Percentiles rank a stretch among this genome's conserved stretches.
phyloP scores from a whole-genome alignment of 148 eudicot species.

The Dianthus caryophyllus region DNA sequence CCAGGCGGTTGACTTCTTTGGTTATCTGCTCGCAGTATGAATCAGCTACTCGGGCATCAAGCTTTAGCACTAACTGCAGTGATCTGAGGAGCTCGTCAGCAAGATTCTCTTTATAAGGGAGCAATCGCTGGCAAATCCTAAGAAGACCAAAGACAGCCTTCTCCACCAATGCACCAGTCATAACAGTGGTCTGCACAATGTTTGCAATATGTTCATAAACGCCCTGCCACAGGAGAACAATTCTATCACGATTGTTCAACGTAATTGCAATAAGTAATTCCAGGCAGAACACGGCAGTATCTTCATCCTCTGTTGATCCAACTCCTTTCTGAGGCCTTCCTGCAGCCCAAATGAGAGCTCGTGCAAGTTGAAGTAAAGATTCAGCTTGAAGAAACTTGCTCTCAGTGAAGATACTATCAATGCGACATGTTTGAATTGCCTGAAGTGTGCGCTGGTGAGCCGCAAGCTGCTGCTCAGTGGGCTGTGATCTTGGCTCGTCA shows the following conservation, averaged over 20 bases:
- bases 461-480: conserved; percentile 77
- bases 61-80: conserved; percentile 71
- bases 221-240: conserved; percentile 82
- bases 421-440: conserved; percentile 76
- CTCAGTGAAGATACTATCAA: conserved; percentile 81
- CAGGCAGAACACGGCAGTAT: conserved; percentile 83
- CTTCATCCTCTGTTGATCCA: conserved; percentile 68
- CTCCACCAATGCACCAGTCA: conserved; percentile 71
- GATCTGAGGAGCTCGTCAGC: conserved; percentile 91
- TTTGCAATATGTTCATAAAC: conserved; percentile 81
- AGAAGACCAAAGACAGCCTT: conserved; percentile 86
- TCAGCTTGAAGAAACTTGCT: conserved; percentile 97
- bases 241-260: conserved; percentile 84
- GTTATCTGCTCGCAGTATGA: conserved; percentile 90
- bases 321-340: conserved; percentile 61
- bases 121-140: conserved; percentile 65
- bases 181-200: conserved; percentile 64
- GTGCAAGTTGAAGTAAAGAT: conserved; percentile 75
- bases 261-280: conserved; percentile 81
- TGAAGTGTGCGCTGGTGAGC: conserved; percentile 90
- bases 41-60: conserved; percentile 90
- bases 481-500: conserved; percentile 82
- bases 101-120: conserved; percentile 84
- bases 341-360: conserved; percentile 73
- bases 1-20: conserved; percentile 78